These are phyloP conservation scores for Cytospora piceae DNA, from an alignment of 2,329 filamentous ascomycete genomes.

Conservation along the genomic window DNA sequence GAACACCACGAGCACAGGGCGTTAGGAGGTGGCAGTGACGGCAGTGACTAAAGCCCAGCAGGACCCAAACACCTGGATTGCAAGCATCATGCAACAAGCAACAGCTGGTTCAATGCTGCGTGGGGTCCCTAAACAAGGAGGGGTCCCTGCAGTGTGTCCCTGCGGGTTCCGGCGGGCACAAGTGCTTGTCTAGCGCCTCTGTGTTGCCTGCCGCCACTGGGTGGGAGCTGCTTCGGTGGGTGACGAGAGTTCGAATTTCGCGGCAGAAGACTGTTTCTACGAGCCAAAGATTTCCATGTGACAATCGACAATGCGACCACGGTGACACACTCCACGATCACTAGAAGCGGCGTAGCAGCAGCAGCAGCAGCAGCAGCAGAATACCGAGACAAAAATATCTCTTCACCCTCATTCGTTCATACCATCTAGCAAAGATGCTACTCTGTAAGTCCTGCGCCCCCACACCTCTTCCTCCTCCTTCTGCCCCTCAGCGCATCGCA, in stretches of 20 bases:
- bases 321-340: constrained; percentile 9
- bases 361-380: constrained; percentile 5
- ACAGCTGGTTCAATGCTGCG: constrained; percentile 7
- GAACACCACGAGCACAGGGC: not conserved
- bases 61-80: not conserved
- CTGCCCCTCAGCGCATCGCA: not conserved
- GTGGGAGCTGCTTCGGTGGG: constrained; percentile 8
- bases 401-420: constrained; percentile 1
- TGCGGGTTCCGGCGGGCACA: not conserved
- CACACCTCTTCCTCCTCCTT: constrained; percentile 3
- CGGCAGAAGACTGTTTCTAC: not conserved
- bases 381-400: not conserved
- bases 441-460: constrained; percentile 57
- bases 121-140: constrained; percentile 12
- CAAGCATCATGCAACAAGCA: constrained; percentile 1
- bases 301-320: constrained; percentile 14
- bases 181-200: not conserved
- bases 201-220: constrained; percentile 9
- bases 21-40: constrained; percentile 34
- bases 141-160: constrained; percentile 6
- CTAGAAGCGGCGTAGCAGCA: not conserved
- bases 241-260: constrained; percentile 3
- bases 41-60: constrained; percentile 24
- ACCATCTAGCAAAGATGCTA: constrained; percentile 54
- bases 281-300: constrained; percentile 16